These are phyloP conservation scores for Lumnitzera littorea DNA, from an alignment of 345 rosid genomes.

Conservation along the genomic window DNA sequence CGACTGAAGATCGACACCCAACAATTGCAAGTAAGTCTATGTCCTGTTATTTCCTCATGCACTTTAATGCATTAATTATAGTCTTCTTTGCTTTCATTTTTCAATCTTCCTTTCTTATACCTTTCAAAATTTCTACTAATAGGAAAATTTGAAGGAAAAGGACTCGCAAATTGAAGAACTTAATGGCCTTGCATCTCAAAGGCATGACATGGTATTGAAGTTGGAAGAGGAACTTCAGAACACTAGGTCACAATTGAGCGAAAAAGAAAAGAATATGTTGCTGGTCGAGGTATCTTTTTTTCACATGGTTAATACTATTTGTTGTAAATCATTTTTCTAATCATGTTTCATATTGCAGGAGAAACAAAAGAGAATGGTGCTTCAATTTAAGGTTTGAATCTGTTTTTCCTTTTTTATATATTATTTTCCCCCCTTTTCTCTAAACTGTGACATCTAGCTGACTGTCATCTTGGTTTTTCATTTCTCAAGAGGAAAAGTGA, in stretches of 20 bases:
- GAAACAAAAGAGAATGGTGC: slow-evolving; percentile 39
- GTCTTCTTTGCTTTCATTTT: slow-evolving; percentile 2
- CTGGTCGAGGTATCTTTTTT: slow-evolving; percentile 52
- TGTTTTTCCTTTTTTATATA: neutral
- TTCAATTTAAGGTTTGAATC: slow-evolving; percentile 42
- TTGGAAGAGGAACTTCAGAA: slow-evolving; percentile 70
- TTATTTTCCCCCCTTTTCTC: neutral
- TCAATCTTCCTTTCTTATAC: neutral
- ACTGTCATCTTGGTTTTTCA: neutral
- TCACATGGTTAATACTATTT: neutral
- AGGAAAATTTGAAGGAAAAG: slow-evolving; percentile 66
- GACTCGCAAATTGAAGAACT: slow-evolving; percentile 56
- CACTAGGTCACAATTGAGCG: slow-evolving; percentile 50
- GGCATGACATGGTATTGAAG: slow-evolving; percentile 46
- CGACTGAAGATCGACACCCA: slow-evolving; percentile 58
- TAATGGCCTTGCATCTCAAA: slow-evolving; percentile 34
- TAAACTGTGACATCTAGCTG: neutral
- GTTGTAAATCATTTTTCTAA: neutral
- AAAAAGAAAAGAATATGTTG: slow-evolving; percentile 50
- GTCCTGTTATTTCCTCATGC: neutral
- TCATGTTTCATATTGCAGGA: slow-evolving; percentile 18
- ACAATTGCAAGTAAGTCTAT: slow-evolving; percentile 45
- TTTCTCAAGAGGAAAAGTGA: slow-evolving; percentile 44
- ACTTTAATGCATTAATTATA: neutral
- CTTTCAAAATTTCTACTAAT: slow-evolving; percentile 4